A percentile compares a stretch with the other conserved stretches of the same genome.
phyloP scores from a whole-genome alignment of 2,329 filamentous ascomycete species.

The Aureobasidium sp. region DNA sequence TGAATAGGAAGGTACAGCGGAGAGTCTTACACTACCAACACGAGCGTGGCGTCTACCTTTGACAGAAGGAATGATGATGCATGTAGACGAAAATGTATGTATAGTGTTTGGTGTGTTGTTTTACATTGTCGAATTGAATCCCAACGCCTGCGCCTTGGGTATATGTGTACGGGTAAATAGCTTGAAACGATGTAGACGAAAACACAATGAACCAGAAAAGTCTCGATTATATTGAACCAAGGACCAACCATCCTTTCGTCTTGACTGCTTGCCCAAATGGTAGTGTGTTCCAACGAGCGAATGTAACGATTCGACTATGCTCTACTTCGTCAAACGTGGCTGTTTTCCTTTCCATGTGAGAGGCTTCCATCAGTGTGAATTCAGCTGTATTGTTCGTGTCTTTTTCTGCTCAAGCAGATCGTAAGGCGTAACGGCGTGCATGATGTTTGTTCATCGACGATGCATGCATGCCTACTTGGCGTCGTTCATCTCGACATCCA shows the following conservation, averaged over 20 bases:
- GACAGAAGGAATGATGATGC: neutral
- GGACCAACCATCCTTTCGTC: neutral
- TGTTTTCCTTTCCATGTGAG: neutral
- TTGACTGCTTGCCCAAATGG: neutral
- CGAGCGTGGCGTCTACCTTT: neutral
- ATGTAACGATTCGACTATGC: neutral
- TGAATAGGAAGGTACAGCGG: neutral
- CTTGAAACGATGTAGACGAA: neutral
- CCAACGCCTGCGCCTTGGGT: conserved; percentile 5
- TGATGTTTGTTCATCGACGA: neutral
- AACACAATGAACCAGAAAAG: neutral
- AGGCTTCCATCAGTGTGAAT: neutral
- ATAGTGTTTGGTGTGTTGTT: neutral
- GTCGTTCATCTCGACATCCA: conserved; percentile 11
- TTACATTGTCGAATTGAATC: neutral
- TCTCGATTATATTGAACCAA: neutral
- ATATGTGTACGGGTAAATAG: conserved; percentile 5
- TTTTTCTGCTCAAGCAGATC: neutral
- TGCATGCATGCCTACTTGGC: neutral
- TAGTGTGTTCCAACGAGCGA: neutral
- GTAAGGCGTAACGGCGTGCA: neutral
- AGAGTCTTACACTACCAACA: neutral
- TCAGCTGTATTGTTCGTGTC: neutral
- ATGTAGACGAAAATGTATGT: neutral
- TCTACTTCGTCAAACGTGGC: neutral